Evolutionary conservation across 192 early-diverging fungal genomes (phyloP).

Genomic region (Podila verticillata): DNA sequence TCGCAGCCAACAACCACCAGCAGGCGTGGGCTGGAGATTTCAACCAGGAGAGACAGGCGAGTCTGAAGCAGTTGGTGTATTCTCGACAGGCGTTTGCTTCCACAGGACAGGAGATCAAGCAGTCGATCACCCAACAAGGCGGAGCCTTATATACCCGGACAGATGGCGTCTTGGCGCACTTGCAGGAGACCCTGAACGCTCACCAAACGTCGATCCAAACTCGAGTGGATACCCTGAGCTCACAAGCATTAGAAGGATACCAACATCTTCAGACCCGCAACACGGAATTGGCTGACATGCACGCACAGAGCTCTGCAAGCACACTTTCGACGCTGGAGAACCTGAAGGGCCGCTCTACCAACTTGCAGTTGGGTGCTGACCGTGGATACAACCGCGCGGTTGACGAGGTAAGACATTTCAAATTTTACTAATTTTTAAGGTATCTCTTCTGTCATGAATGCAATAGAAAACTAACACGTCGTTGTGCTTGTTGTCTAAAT

Average conservation of each 20-base stretch:
- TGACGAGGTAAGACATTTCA: conserved; percentile 11
- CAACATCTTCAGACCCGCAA: conserved; percentile 11
- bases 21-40: conserved; percentile 16
- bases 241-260: conserved; percentile 7
- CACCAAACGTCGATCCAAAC: conserved; percentile 17
- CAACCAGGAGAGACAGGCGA: conserved; percentile 3
- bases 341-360: conserved; percentile 6
- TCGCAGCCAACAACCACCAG: conserved; percentile 15
- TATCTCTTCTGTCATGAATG: not conserved
- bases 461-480: not conserved
- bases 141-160: not conserved
- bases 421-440: not conserved
- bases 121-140: not conserved
- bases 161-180: not conserved
- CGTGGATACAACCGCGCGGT: not conserved
- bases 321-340: conserved; percentile 20
- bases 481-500: not conserved
- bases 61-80: conserved; percentile 7
- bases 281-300: conserved; percentile 6
- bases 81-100: conserved; percentile 10
- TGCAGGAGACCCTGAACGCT: conserved; percentile 10
- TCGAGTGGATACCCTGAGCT: conserved; percentile 8
- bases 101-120: not conserved
- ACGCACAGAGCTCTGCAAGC: conserved; percentile 13
- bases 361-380: not conserved